Percentiles rank a stretch among this genome's conserved stretches.
Conservation (phyloP, 192 early-diverging fungal species). For the Umbelopsis sp. region DNA sequence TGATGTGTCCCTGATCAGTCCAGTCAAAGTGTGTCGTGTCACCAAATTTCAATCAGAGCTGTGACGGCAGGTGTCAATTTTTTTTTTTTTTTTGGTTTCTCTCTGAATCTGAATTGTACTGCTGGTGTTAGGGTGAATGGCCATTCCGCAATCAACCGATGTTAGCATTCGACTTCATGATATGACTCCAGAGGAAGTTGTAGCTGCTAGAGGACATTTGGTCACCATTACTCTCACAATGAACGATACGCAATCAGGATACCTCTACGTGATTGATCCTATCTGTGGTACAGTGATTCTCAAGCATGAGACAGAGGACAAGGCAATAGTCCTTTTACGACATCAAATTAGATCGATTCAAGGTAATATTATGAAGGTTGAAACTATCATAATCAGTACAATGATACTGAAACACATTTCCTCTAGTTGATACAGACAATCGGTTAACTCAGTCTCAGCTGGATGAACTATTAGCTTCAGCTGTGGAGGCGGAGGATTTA, state of each 20-base stretch:
- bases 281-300: neutral
- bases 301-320: neutral
- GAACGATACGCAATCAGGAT: neutral
- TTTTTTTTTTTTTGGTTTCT: neutral
- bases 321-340: neutral
- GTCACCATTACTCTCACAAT: neutral
- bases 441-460: constrained; percentile 9
- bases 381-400: neutral
- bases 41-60: too few species aligned
- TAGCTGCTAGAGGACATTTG: neutral
- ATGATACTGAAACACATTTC: neutral
- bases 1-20: too few species aligned
- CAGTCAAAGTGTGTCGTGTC: too few species aligned
- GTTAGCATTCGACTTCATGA: neutral
- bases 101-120: neutral
- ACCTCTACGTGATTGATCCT: neutral
- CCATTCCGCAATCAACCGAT: neutral
- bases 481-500: neutral
- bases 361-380: too few species aligned
- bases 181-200: constrained; percentile 1
- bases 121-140: neutral
- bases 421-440: neutral
- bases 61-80: neutral
- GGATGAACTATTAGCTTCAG: neutral
- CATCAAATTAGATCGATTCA: neutral